phyloP scores from a whole-genome alignment of 148 eudicot genomes.

The Suaeda aralocaspica region DNA sequence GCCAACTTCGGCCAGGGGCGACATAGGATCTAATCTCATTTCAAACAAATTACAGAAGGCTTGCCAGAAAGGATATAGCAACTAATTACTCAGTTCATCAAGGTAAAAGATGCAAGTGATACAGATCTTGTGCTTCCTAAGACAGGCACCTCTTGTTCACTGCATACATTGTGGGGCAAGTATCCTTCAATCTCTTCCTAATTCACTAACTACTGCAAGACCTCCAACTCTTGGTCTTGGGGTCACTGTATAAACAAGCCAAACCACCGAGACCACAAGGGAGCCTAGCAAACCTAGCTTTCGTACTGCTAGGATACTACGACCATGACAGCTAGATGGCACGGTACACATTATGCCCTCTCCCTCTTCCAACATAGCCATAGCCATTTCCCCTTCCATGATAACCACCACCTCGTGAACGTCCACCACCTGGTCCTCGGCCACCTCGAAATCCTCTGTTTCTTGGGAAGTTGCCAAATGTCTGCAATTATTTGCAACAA shows the following conservation, averaged over 20 bases:
- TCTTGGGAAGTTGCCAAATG: constrained; percentile 51
- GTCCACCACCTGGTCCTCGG: constrained; percentile 47
- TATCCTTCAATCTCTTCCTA: constrained; percentile 14
- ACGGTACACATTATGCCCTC: constrained; percentile 36
- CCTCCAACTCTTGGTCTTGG: constrained; percentile 16
- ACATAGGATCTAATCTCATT: constrained; percentile 8
- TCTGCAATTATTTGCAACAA: constrained; percentile 31
- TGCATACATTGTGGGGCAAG: background rate
- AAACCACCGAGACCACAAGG: constrained; percentile 19
- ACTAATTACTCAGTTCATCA: constrained; percentile 12
- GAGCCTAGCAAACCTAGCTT: constrained; percentile 19
- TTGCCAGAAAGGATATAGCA: constrained; percentile 7
- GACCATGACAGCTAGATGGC: constrained; percentile 24
- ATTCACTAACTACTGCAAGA: constrained; percentile 7
- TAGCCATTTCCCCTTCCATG: constrained; percentile 48
- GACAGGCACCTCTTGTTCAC: background rate
- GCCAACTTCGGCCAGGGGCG: constrained; percentile 19
- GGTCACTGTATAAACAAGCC: constrained; percentile 19
- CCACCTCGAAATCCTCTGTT: constrained; percentile 44
- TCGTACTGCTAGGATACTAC: constrained; percentile 3
- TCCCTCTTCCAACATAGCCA: constrained; percentile 51
- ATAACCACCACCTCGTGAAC: constrained; percentile 42
- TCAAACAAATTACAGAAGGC: background rate
- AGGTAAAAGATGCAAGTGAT: constrained; percentile 3
- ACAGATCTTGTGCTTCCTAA: constrained; percentile 8